Evolutionary conservation across 2,329 filamentous ascomycete species (phyloP).

Genomic region (Orbilia blumenaviensis): DNA sequence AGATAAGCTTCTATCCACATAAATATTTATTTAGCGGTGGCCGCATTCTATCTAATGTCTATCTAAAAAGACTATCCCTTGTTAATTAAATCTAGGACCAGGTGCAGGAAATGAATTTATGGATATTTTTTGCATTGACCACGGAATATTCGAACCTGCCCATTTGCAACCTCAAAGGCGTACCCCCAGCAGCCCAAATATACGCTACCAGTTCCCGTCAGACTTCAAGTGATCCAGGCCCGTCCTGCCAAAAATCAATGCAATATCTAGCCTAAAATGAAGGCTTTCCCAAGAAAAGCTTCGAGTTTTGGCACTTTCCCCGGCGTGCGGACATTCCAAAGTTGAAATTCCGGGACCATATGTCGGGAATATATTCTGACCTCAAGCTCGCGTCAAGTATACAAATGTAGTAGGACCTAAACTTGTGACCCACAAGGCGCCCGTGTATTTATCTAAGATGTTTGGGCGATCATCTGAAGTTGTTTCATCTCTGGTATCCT

Average conservation of each 20-base stretch:
- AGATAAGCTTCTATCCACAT: too few species aligned
- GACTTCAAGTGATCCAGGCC: not conserved
- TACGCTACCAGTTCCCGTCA: not conserved
- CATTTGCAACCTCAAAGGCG: not conserved
- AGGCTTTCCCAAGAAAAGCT: not conserved
- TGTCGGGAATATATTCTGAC: constrained; percentile 14
- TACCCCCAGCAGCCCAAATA: not conserved
- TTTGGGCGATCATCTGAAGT: not conserved
- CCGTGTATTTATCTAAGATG: not conserved
- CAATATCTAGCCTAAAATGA: not conserved
- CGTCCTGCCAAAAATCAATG: not conserved
- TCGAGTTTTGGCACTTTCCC: not conserved
- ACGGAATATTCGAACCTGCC: constrained; percentile 4
- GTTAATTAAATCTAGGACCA: not conserved
- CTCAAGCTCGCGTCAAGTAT: constrained; percentile 3
- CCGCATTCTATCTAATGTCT: not conserved
- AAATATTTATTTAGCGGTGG: not conserved
- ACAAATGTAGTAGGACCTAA: not conserved
- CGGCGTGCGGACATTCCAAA: not conserved
- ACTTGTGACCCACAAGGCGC: not conserved
- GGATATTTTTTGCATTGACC: constrained; percentile 10
- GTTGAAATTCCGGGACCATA: not conserved
- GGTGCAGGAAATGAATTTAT: not conserved
- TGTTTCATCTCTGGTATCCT: not conserved
- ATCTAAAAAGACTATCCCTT: not conserved